phyloP scores from a whole-genome alignment of 495 filamentous ascomycete species.

The Tuber borchii region DNA sequence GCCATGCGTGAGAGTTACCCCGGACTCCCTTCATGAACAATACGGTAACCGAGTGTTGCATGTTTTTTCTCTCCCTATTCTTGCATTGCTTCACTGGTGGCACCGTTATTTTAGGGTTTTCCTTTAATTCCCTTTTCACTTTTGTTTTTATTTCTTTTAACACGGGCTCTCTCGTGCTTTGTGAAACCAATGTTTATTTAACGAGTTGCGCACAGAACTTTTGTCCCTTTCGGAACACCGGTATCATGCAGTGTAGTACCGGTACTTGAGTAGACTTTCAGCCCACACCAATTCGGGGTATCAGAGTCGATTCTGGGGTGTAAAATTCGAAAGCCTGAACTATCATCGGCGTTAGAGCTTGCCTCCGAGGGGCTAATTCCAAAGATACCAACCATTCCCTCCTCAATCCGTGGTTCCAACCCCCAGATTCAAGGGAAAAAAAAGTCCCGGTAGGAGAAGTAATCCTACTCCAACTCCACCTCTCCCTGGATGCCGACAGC shows the following conservation, averaged over 20 bases:
- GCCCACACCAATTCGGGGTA: background rate
- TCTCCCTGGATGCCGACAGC: slow-evolving; percentile 11
- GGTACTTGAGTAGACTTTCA: background rate
- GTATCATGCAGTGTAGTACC: background rate
- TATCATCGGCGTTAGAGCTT: slow-evolving; percentile 19
- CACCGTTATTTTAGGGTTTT: background rate
- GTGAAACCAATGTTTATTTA: background rate
- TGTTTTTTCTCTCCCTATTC: background rate
- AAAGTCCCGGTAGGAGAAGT: background rate
- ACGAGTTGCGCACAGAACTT: background rate
- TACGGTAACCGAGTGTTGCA: slow-evolving; percentile 2
- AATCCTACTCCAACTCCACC: slow-evolving; percentile 33
- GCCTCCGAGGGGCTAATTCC: slow-evolving; percentile 20
- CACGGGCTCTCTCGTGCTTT: background rate
- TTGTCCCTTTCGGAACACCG: background rate
- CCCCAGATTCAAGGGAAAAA: slow-evolving; percentile 28
- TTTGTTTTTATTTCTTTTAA: background rate
- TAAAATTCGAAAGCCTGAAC: slow-evolving; percentile 14
- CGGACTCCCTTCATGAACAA: slow-evolving; percentile 13
- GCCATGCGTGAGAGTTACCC: slow-evolving; percentile 28
- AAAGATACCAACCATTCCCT: slow-evolving; percentile 12
- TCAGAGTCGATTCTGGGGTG: slow-evolving; percentile 6
- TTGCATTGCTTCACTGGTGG: background rate
- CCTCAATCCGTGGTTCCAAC: slow-evolving; percentile 33
- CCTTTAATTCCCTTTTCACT: background rate